Percentiles rank a stretch among this genome's conserved stretches.
phyloP scores from a whole-genome alignment of 331 rosid species.

The Stylosanthes scabra region DNA sequence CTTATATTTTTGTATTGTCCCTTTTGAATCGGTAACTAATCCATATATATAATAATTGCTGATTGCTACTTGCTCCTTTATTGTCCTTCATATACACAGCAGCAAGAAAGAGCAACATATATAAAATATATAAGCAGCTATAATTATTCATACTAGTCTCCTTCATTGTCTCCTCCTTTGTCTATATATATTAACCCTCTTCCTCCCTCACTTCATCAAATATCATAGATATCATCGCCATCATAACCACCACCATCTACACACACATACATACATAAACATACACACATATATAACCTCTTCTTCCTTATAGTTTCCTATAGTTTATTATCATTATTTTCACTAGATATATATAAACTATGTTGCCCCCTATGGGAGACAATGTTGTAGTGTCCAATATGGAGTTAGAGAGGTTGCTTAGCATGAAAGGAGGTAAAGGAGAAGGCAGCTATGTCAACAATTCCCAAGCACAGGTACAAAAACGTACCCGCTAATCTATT shows the following conservation, averaged over 20 bases:
- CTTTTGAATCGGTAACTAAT: conserved; percentile 8
- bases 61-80: conserved; percentile 12
- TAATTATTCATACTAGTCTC: conserved; percentile 16
- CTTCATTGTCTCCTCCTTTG: conserved; percentile 13
- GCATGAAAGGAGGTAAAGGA: conserved; percentile 99
- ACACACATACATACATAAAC: background rate
- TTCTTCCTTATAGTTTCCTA: too few relatives aligned
- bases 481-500: background rate
- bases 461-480: conserved; percentile 89
- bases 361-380: conserved; percentile 62
- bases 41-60: conserved; percentile 25
- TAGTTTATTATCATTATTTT: too few relatives aligned
- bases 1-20: background rate
- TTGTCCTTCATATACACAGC: conserved; percentile 23
- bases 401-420: conserved; percentile 77
- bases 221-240: conserved; percentile 18
- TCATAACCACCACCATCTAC: background rate
- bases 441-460: conserved; percentile 95
- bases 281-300: too few relatives aligned
- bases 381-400: conserved; percentile 74
- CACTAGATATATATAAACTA: background rate
- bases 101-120: background rate
- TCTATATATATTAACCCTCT: conserved; percentile 42
- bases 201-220: background rate
- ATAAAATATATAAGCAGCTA: conserved; percentile 38